A percentile compares a stretch with the other conserved stretches of the same genome.
Evolutionary conservation across 495 filamentous ascomycete genomes (phyloP).

Genomic region (Aspergillus cristatus): DNA sequence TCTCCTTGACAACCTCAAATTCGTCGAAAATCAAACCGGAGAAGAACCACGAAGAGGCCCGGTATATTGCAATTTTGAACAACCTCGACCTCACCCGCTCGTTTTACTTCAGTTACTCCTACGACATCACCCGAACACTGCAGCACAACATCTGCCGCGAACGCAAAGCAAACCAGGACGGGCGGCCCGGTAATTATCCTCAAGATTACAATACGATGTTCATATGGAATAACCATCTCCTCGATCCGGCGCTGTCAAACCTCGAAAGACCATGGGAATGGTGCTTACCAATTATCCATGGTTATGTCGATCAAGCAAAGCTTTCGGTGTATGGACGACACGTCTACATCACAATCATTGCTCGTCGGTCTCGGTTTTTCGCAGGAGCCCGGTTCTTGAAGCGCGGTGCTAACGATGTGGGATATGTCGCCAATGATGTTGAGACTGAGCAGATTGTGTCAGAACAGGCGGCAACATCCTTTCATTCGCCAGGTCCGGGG

Average conservation of each 20-base stretch:
- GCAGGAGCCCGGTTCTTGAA: slow-evolving; percentile 93
- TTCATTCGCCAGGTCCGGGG: slow-evolving; percentile 81
- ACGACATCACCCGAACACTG: slow-evolving; percentile 86
- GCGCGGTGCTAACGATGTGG: slow-evolving; percentile 87
- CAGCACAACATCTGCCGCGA: slow-evolving; percentile 89
- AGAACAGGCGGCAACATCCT: slow-evolving; percentile 86
- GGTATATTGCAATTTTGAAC: slow-evolving; percentile 80
- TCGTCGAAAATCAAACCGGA: slow-evolving; percentile 62
- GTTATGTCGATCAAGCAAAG: slow-evolving; percentile 86
- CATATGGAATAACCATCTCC: slow-evolving; percentile 89
- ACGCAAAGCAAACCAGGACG: slow-evolving; percentile 56
- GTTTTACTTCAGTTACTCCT: slow-evolving; percentile 98
- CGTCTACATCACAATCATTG: slow-evolving; percentile 88
- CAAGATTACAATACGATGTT: slow-evolving; percentile 90
- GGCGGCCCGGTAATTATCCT: slow-evolving; percentile 44
- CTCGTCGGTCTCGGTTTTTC: slow-evolving; percentile 84
- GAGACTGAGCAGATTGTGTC: slow-evolving; percentile 98
- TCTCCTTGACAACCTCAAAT: slow-evolving; percentile 64
- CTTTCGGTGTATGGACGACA: slow-evolving; percentile 74
- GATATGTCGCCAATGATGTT: slow-evolving; percentile 98
- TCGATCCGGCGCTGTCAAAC: slow-evolving; percentile 59
- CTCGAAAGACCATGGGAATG: slow-evolving; percentile 83
- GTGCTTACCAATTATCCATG: slow-evolving; percentile 94
- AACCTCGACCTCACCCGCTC: slow-evolving; percentile 83
- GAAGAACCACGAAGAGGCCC: slow-evolving; percentile 77